phyloP scores from a whole-genome alignment of 345 rosid genomes.

The Bretschneidera sinensis region DNA sequence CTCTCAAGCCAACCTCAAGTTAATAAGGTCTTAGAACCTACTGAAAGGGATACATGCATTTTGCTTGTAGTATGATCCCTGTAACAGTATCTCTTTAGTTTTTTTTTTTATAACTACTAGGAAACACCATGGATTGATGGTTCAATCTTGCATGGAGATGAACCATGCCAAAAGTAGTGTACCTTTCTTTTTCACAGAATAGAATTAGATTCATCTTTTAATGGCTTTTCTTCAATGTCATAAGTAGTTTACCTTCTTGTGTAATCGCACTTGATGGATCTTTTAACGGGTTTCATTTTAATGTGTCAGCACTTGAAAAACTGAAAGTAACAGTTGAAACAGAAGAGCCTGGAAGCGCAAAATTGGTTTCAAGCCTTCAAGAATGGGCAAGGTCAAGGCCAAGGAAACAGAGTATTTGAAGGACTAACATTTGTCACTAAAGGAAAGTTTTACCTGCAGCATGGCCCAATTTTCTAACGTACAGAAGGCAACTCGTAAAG shows the following conservation, averaged over 20 bases:
- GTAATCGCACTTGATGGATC: too few species aligned
- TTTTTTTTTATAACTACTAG: neutral
- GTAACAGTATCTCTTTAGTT: too few species aligned
- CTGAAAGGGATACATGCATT: neutral
- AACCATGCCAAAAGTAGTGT: too few species aligned
- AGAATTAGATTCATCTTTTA: too few species aligned
- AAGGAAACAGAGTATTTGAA: neutral
- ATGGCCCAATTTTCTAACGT: neutral
- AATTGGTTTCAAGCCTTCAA: constrained; percentile 39
- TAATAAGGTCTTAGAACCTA: neutral
- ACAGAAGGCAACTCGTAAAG: neutral
- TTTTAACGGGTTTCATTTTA: constrained; percentile 2
- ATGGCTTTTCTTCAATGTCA: too few species aligned
- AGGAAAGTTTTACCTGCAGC: too few species aligned
- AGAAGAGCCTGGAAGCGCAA: constrained; percentile 54
- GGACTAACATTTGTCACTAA: too few species aligned
- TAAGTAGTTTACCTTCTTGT: too few species aligned
- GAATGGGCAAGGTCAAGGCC: constrained; percentile 25
- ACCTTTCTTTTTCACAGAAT: neutral
- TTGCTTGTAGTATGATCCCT: neutral
- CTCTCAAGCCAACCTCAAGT: neutral
- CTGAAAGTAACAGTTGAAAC: constrained; percentile 62
- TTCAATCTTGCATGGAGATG: neutral
- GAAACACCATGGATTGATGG: neutral
- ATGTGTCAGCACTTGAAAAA: constrained; percentile 63